Conservation (phyloP, 2,329 filamentous ascomycete genomes). For the Fusarium nematophilum region DNA sequence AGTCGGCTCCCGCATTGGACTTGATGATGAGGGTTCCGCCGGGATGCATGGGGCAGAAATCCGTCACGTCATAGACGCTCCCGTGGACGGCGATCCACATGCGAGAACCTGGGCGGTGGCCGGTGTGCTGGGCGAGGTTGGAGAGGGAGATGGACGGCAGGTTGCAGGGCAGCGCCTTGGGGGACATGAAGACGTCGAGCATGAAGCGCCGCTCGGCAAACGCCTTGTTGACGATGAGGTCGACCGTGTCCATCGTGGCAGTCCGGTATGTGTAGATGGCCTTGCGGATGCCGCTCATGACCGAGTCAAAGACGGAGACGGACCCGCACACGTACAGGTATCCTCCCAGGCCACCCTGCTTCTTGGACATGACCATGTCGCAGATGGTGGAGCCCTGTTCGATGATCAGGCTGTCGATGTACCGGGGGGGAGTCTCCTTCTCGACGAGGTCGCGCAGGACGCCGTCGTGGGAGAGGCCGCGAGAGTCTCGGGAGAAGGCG, state of each 20-base stretch:
- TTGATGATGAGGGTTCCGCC: slow-evolving; percentile 65
- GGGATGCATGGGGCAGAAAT: slow-evolving; percentile 65
- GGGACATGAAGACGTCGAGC: slow-evolving; percentile 68
- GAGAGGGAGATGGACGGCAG: slow-evolving; percentile 62
- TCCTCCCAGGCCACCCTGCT: slow-evolving; percentile 61
- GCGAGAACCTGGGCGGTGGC: slow-evolving; percentile 57
- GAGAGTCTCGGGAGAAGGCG: slow-evolving; percentile 62
- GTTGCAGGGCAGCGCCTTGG: slow-evolving; percentile 62
- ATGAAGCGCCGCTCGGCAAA: slow-evolving; percentile 67
- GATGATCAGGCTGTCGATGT: slow-evolving; percentile 63
- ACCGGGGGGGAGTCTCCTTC: slow-evolving; percentile 60
- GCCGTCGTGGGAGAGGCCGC: slow-evolving; percentile 59
- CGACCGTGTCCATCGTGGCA: slow-evolving; percentile 62
- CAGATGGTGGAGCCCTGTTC: slow-evolving; percentile 63
- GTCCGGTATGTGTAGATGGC: slow-evolving; percentile 65
- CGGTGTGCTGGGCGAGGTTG: slow-evolving; percentile 61
- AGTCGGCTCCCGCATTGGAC: slow-evolving; percentile 66
- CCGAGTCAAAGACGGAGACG: slow-evolving; percentile 56
- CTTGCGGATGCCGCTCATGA: slow-evolving; percentile 66
- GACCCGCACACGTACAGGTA: slow-evolving; percentile 48
- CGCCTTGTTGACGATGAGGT: slow-evolving; percentile 62
- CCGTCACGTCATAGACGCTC: slow-evolving; percentile 64
- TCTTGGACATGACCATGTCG: slow-evolving; percentile 67
- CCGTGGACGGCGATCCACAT: slow-evolving; percentile 66
- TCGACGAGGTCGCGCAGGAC: slow-evolving; percentile 58